Evolutionary conservation across 164 flowering plant species (phyloP).

Genomic region (Houttuynia cordata): DNA sequence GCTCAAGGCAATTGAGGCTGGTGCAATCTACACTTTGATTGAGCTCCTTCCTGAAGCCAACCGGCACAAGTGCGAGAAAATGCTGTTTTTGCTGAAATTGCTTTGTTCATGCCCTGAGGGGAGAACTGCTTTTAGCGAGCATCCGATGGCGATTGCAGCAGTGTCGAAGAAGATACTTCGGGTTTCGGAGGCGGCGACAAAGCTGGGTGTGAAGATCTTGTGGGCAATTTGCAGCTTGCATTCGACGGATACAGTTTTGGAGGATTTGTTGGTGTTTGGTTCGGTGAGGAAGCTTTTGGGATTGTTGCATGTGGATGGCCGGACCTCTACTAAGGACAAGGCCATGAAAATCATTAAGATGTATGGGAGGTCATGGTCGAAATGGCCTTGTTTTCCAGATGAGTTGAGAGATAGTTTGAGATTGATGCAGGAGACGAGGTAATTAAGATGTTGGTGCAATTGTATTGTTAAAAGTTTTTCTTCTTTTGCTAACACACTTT

Average conservation of each 20-base stretch:
- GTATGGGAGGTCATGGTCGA: slow-evolving; percentile 46
- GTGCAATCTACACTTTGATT: slow-evolving; percentile 41
- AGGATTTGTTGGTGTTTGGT: slow-evolving; percentile 54
- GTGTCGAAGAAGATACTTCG: slow-evolving; percentile 39
- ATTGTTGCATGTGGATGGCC: slow-evolving; percentile 32
- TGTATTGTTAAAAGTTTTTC: too few relatives aligned
- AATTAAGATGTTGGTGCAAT: too few relatives aligned
- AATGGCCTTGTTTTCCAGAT: slow-evolving; percentile 44
- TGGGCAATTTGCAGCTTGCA: slow-evolving; percentile 30
- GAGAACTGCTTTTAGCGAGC: slow-evolving; percentile 48
- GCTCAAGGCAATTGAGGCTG: slow-evolving; percentile 49
- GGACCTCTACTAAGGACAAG: slow-evolving; percentile 34
- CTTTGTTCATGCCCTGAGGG: slow-evolving; percentile 62
- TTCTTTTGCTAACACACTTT: too few relatives aligned
- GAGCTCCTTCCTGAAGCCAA: slow-evolving; percentile 52
- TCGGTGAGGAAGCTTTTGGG: slow-evolving; percentile 44
- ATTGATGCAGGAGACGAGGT: slow-evolving; percentile 13
- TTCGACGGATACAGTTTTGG: slow-evolving; percentile 36
- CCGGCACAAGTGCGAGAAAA: slow-evolving; percentile 40
- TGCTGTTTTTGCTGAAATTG: slow-evolving; percentile 34
- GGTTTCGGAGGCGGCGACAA: slow-evolving; percentile 33
- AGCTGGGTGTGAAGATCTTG: slow-evolving; percentile 44
- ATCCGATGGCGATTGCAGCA: slow-evolving; percentile 39
- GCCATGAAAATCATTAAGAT: slow-evolving; percentile 43
- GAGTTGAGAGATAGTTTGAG: slow-evolving; percentile 39